Percentiles rank a stretch among this genome's conserved stretches.
Evolutionary conservation across 495 filamentous ascomycete genomes (phyloP).

Genomic region (Bathelium albidoporum): DNA sequence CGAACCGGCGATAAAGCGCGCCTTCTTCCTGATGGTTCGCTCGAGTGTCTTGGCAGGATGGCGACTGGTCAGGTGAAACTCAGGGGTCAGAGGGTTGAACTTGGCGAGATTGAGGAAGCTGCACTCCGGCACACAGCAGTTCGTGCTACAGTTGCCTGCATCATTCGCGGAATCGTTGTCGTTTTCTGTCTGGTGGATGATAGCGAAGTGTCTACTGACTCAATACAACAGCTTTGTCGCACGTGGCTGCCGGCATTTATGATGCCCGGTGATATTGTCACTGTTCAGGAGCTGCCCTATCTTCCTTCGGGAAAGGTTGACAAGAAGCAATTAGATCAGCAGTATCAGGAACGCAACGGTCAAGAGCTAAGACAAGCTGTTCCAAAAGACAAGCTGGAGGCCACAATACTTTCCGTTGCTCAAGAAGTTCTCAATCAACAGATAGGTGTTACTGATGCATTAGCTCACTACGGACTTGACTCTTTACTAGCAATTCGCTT

Average conservation of each 20-base stretch:
- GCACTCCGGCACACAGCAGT: constrained; percentile 45
- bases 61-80: constrained; percentile 71
- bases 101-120: constrained; percentile 71
- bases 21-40: constrained; percentile 52
- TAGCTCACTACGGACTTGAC: constrained; percentile 55
- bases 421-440: constrained; percentile 35
- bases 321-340: constrained; percentile 47
- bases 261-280: constrained; percentile 59
- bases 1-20: constrained; percentile 77
- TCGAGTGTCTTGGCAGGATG: constrained; percentile 79
- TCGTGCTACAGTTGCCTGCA: constrained; percentile 45
- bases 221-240: constrained; percentile 47
- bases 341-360: constrained; percentile 35
- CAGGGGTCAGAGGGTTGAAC: constrained; percentile 69
- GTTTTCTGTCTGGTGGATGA: constrained; percentile 51
- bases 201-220: constrained; percentile 21
- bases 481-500: constrained; percentile 62
- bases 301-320: constrained; percentile 74
- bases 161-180: constrained; percentile 51
- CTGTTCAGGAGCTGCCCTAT: constrained; percentile 52
- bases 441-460: constrained; percentile 31
- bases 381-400: constrained; percentile 29
- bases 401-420: constrained; percentile 39
- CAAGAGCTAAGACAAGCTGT: too few species aligned
- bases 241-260: constrained; percentile 69